Base-by-base conservation (phyloP, 306 rosid genomes). In the Ochetophila trinervis region DNA sequence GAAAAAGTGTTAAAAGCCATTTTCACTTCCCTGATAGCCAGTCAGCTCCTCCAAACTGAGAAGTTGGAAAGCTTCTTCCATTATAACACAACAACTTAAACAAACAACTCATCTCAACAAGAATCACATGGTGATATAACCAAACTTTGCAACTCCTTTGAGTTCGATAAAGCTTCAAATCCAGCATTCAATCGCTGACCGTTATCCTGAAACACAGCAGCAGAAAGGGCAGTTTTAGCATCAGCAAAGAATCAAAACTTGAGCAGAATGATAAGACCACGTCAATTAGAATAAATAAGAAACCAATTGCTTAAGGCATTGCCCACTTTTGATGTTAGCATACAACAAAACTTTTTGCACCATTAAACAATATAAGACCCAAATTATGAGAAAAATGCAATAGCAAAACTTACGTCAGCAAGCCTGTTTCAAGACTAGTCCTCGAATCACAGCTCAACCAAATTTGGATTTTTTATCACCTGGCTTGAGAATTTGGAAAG, bases 401-500 rank as follows among this genome's bases (percentile, higher is more conserved):
- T 20, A 18, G 64, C 40, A 16, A 20, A 65, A 70, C 76, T 51
- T 53, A 70, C 76, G 53, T 63, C 65, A 36, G 54, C 59, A 60
- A 54, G 53, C 36, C 56, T 60, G 57, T 60, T 14, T 47, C 37
- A 34, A 66, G 64, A 51, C 53, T 65, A 58, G 67, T 71, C 45
- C 17, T 60, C 67, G 52, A 22, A 30, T 55, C n/a, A 45, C 17
- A 14, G 74, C 37, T 49, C 68, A 77, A 61, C 66, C 59, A 50
- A 65, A 65, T 36, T 32, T 54, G 12, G 70, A 23, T 51, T 72
- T 77, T 72, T 62, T 77, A n/a, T 77, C 82, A 21, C 70, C 34
- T 37, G 82, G 82, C 51, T 77, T 77, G 40, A 77, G 77, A 62
- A 77, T 71, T 67, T 77, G 82, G 69, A 71, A 77, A 34, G 78